Evolutionary conservation across 2,329 filamentous ascomycete species (phyloP).

Genomic region (Chaetomiaceae sp.): DNA sequence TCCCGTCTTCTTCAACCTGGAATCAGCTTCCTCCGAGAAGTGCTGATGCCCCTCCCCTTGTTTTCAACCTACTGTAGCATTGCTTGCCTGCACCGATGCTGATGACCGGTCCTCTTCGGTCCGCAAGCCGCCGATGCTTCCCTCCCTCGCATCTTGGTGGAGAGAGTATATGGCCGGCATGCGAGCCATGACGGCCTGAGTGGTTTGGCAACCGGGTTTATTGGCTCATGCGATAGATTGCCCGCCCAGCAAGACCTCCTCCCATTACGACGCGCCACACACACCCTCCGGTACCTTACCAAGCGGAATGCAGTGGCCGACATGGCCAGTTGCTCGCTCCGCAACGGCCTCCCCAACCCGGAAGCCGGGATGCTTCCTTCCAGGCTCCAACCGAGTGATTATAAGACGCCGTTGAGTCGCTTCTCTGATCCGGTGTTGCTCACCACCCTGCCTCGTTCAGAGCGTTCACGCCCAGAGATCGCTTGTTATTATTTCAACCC

Average conservation of each 20-base stretch:
- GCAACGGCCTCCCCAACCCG: not conserved
- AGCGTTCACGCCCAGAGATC: not conserved
- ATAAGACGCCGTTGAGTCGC: not conserved
- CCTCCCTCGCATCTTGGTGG: not conserved
- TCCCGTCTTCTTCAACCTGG: not conserved
- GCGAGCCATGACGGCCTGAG: not conserved
- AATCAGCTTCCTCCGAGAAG: not conserved
- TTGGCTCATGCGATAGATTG: conserved; percentile 1
- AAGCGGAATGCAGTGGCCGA: not conserved
- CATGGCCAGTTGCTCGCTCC: not conserved
- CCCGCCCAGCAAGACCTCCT: not conserved
- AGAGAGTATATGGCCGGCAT: not conserved
- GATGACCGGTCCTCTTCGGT: not conserved
- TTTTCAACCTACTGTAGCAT: not conserved
- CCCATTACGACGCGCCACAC: not conserved
- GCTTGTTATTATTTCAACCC: not conserved
- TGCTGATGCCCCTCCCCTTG: not conserved
- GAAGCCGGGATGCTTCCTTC: not conserved
- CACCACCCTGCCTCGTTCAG: not conserved
- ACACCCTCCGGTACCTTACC: not conserved
- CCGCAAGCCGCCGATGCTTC: not conserved
- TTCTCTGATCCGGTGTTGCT: not conserved
- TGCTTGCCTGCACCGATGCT: not conserved
- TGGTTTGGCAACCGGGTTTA: not conserved
- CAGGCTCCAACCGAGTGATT: not conserved